Conservation (phyloP, 1,139 yeast genomes). For the Lodderomyces theae region DNA sequence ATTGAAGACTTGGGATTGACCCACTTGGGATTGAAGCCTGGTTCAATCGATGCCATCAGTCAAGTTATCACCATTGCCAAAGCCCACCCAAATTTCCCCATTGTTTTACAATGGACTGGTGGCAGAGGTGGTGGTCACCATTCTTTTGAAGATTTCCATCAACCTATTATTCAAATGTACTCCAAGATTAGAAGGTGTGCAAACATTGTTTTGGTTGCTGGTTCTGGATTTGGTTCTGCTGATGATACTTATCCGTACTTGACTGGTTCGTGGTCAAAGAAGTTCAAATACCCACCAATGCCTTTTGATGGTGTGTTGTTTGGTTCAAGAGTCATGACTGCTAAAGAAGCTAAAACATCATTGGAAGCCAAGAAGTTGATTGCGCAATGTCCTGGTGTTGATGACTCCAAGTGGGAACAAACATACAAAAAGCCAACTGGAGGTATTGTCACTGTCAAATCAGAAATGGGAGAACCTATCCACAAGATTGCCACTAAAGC, state of each 20-base stretch:
- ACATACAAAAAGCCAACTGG: slow-evolving; percentile 96
- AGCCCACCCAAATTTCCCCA: slow-evolving; percentile 94
- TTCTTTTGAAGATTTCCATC: slow-evolving; percentile 98
- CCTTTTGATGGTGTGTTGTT: slow-evolving; percentile 97
- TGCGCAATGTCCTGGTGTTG: slow-evolving; percentile 86
- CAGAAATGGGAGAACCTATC: slow-evolving; percentile 99
- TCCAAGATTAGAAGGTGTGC: slow-evolving; percentile 88
- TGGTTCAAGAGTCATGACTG: slow-evolving; percentile 97
- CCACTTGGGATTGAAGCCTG: slow-evolving; percentile 96
- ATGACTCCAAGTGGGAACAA: slow-evolving; percentile 86
- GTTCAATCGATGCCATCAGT: slow-evolving; percentile 88
- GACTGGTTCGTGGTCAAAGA: slow-evolving; percentile 91
- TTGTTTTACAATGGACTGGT: slow-evolving; percentile 98
- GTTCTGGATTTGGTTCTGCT: slow-evolving; percentile 97
- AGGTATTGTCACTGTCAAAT: slow-evolving; percentile 91
- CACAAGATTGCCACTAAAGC: slow-evolving; percentile 99
- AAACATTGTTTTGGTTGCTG: slow-evolving; percentile 88
- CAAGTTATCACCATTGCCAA: slow-evolving; percentile 89
- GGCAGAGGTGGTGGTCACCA: slow-evolving; percentile 99
- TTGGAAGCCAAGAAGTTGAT: slow-evolving; percentile 92
- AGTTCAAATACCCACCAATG: slow-evolving; percentile 93
- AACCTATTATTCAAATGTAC: slow-evolving; percentile 94
- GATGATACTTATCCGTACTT: slow-evolving; percentile 96
- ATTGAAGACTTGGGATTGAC: slow-evolving; percentile 89
- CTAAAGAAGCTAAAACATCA: slow-evolving; percentile 93